Conservation (phyloP, 495 filamentous ascomycete genomes). For the Penicillium arizonense region DNA sequence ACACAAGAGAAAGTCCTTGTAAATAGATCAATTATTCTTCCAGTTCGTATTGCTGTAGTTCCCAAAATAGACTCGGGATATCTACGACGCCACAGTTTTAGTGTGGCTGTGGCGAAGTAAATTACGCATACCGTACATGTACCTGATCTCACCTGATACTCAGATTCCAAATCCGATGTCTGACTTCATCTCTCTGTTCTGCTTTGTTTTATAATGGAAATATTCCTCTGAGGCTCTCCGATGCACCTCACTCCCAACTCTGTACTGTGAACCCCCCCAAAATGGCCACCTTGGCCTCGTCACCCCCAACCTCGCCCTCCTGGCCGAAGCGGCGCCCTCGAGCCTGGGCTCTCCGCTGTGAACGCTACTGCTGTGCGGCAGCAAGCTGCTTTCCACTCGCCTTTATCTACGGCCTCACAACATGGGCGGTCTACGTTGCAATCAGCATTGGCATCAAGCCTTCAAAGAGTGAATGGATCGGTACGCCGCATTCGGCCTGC, state of each 20-base stretch:
- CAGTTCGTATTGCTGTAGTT: background rate
- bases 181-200: background rate
- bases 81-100: too few species aligned
- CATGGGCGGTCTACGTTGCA: constrained; percentile 89
- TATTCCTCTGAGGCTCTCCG: constrained; percentile 7
- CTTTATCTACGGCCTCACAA: constrained; percentile 86
- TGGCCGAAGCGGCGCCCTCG: constrained; percentile 49
- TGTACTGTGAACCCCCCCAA: constrained; percentile 15
- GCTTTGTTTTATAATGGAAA: constrained; percentile 5
- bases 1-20: background rate
- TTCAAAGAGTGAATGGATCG: constrained; percentile 61
- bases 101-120: too few species aligned
- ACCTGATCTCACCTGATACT: background rate
- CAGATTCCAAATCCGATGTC: background rate
- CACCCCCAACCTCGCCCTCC: constrained; percentile 46
- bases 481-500: constrained; percentile 42
- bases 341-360: constrained; percentile 70
- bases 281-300: constrained; percentile 44
- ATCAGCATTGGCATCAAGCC: constrained; percentile 66
- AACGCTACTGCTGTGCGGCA: constrained; percentile 78
- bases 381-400: constrained; percentile 82
- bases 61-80: too few species aligned
- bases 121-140: too few species aligned
- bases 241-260: constrained; percentile 13
- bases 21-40: background rate